A percentile compares a stretch with the other conserved stretches of the same genome.
Evolutionary conservation across 441 rosid genomes (phyloP).

Genomic region (Pelargonium myrrhifolium): DNA sequence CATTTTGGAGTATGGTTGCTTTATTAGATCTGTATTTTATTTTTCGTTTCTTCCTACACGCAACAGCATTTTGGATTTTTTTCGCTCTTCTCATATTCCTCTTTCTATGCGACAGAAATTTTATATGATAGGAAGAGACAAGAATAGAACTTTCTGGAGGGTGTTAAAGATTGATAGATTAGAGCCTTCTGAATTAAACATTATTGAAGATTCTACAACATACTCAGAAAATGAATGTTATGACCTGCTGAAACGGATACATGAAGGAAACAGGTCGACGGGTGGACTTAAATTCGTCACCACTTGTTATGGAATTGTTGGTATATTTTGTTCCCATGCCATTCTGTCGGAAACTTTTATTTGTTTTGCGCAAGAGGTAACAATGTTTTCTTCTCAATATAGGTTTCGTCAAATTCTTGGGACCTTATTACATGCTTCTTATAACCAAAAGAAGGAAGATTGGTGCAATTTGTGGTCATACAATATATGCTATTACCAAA

Average conservation of each 20-base stretch:
- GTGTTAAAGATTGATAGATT: conserved; percentile 54
- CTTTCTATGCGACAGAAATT: conserved; percentile 42
- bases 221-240: conserved; percentile 50
- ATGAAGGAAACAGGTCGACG: conserved; percentile 54
- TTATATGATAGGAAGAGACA: conserved; percentile 65
- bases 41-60: background rate
- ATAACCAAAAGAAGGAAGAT: conserved; percentile 64
- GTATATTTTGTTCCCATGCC: conserved; percentile 26
- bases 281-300: conserved; percentile 71
- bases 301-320: conserved; percentile 63
- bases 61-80: background rate
- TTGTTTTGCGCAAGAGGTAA: background rate
- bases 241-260: conserved; percentile 47
- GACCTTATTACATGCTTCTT: conserved; percentile 64
- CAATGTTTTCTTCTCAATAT: conserved; percentile 14
- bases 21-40: too few species aligned
- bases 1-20: too few species aligned
- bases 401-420: conserved; percentile 70
- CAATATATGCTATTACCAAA: conserved; percentile 49
- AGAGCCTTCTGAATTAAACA: conserved; percentile 45
- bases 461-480: conserved; percentile 60
- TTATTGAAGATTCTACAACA: conserved; percentile 45
- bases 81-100: background rate
- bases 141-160: conserved; percentile 47
- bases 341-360: conserved; percentile 2